Evolutionary conservation across 352 stramenopile species (phyloP), one percentile per base, ranked within the genome.

Genomic region (Phytophthora uliginosa): DNA sequence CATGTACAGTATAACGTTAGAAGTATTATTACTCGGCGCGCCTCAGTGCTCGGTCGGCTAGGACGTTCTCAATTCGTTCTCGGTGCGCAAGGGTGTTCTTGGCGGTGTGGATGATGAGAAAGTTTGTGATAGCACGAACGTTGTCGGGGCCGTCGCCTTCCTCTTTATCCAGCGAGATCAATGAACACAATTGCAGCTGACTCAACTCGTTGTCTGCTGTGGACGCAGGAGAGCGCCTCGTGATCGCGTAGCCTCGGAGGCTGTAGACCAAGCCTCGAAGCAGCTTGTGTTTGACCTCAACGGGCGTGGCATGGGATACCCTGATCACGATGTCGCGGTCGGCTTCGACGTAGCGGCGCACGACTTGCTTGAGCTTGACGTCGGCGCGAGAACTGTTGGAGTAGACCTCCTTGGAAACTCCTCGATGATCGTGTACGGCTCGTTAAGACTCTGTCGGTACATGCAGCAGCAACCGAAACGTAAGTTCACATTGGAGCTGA

Each of bases 251-350:
- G 18, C 85, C 85, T 15, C 81, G 73, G 40, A 91, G 72, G 12
- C 72, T 63, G 59, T 90, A 91, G 17, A 38, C 31, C 18, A 80
- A 22, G 7, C 74, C 74, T 8, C 8, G 62, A 10, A 81, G 59
- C 7, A 75, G 72, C 57, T 89, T 78, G 57, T 83, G 65, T n/a
- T 75, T 78, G 64, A 92, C 85, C 66, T 85, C 73, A 22, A 78
- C 59, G 6, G 85, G 80, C 34, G 85, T 63, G 33, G 78, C 72
- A 63, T 76, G 77, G 4, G 82, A 76, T 6, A 76, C 79, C 83
- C 83, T 90, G 13, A 90, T 83, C 28, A 92, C 83, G 26, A 92
- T 74, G 13, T 89, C 72, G 31, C 83, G 83, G 54, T 86, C 85
- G 31, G 69, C 47, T 50, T 91, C 82, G 12, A 85, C 72, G 73